Evolutionary conservation across 371 early-diverging fungal species (phyloP).

Genomic region (Haplosporangium sp.): DNA sequence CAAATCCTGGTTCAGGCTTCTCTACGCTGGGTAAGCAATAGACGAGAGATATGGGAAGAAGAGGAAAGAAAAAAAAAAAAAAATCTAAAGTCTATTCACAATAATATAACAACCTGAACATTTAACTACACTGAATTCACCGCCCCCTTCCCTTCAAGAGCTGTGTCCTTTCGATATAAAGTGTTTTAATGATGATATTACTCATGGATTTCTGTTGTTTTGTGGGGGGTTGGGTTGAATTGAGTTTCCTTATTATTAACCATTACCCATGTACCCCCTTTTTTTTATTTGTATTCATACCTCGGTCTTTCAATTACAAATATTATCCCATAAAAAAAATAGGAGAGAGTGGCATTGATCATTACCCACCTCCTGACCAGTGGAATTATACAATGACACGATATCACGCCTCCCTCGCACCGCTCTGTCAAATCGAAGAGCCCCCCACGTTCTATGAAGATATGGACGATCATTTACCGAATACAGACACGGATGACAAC

Average conservation of each 20-base stretch:
- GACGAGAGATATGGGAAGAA: too few species aligned
- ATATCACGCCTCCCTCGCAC: constrained; percentile 50
- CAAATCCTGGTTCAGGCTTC: constrained; percentile 4
- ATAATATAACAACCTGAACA: too few species aligned
- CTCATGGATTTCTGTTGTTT: background rate
- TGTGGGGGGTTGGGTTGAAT: background rate
- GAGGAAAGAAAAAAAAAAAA: too few species aligned
- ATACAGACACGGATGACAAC: constrained; percentile 11
- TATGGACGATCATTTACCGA: constrained; percentile 28
- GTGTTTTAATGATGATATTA: background rate
- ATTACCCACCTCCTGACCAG: constrained; percentile 52
- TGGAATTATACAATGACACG: constrained; percentile 54
- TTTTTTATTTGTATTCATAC: constrained; percentile 3
- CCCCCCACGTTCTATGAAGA: constrained; percentile 44
- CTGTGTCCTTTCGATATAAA: background rate
- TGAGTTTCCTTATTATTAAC: constrained; percentile 8
- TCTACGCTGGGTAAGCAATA: constrained; percentile 9
- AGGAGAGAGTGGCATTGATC: constrained; percentile 40
- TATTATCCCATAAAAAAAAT: constrained; percentile 18
- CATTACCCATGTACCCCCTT: background rate
- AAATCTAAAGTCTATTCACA: too few species aligned
- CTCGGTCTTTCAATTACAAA: background rate
- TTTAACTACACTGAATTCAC: too few species aligned
- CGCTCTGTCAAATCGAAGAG: constrained; percentile 46
- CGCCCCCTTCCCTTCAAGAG: too few species aligned